phyloP scores from a whole-genome alignment of 2,329 filamentous ascomycete species.

The Aspergillus luchuensis region DNA sequence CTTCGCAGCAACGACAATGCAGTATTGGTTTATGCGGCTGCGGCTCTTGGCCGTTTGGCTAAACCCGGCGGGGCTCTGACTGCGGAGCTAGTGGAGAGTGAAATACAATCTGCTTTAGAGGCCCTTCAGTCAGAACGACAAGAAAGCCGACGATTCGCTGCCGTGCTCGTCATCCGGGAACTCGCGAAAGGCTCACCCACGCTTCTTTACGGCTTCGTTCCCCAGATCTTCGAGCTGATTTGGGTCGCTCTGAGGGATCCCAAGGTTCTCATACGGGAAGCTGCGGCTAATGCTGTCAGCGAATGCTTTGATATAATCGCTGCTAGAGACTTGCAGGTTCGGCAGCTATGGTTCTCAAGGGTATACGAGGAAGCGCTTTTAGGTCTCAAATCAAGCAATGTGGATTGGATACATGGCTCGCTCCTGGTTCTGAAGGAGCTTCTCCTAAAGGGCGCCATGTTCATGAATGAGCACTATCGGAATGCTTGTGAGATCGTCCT shows the following conservation, averaged over 20 bases:
- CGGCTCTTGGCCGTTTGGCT: constrained; percentile 85
- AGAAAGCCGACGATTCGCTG: constrained; percentile 90
- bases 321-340: constrained; percentile 85
- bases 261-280: constrained; percentile 87
- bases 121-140: constrained; percentile 95
- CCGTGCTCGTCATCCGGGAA: constrained; percentile 86
- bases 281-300: constrained; percentile 88
- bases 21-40: constrained; percentile 86
- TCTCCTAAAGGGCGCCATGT: constrained; percentile 94
- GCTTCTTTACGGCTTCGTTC: constrained; percentile 91
- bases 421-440: constrained; percentile 90
- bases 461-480: constrained; percentile 93
- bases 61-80: constrained; percentile 91
- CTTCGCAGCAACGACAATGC: constrained; percentile 87
- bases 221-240: constrained; percentile 92
- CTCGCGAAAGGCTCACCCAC: constrained; percentile 91
- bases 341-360: constrained; percentile 82
- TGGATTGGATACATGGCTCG: constrained; percentile 92
- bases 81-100: constrained; percentile 92
- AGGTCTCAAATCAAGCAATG: constrained; percentile 76
- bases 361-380: constrained; percentile 84
- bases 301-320: constrained; percentile 96
- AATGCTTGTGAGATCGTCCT: constrained; percentile 92
- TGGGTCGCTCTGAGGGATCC: constrained; percentile 91
- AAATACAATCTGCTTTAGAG: constrained; percentile 93